A percentile compares a stretch with the other conserved stretches of the same genome.
These are phyloP conservation scores for Helenozyma baotianmanensis DNA, from an alignment of 805 yeast species.

Conservation along the genomic window DNA sequence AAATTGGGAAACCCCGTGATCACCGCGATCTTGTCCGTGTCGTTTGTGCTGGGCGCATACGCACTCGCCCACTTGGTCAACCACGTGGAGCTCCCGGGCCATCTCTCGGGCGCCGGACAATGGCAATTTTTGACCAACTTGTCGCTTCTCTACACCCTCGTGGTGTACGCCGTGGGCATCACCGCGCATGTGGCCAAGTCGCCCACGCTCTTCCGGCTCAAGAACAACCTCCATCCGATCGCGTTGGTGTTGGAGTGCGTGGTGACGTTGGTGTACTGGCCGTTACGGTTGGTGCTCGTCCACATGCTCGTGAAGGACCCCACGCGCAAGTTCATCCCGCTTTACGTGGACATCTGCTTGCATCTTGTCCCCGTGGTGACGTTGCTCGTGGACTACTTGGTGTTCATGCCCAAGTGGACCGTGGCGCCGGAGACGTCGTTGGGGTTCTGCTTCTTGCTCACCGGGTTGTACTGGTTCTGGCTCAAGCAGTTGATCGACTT, in stretches of 20 bases:
- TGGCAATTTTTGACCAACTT: constrained; percentile 70
- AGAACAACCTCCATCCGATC: constrained; percentile 46
- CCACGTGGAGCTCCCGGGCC: constrained; percentile 41
- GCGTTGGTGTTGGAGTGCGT: constrained; percentile 56
- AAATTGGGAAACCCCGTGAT: constrained; percentile 28
- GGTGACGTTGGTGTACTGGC: constrained; percentile 68
- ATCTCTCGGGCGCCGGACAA: constrained; percentile 55
- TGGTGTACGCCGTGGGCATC: constrained; percentile 38
- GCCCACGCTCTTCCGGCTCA: constrained; percentile 23
- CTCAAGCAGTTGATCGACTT: constrained; percentile 46
- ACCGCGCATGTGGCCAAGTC: constrained; percentile 29
- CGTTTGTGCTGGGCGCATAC: constrained; percentile 24
- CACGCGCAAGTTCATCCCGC: constrained; percentile 36
- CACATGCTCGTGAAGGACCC: constrained; percentile 42
- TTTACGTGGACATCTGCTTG: constrained; percentile 50
- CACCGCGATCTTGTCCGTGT: constrained; percentile 19
- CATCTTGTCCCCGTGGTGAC: constrained; percentile 57
- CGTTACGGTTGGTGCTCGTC: constrained; percentile 49
- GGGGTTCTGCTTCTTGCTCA: constrained; percentile 30
- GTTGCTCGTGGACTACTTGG: constrained; percentile 51
- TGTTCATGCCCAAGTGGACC: constrained; percentile 46
- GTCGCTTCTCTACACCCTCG: constrained; percentile 46
- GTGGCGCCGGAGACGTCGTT: constrained; percentile 34
- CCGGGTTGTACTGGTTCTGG: constrained; percentile 50
- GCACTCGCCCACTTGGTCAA: constrained; percentile 21